A percentile compares a stretch with the other conserved stretches of the same genome.
Evolutionary conservation across 345 rosid genomes (phyloP).

Genomic region (Theobroma cacao): DNA sequence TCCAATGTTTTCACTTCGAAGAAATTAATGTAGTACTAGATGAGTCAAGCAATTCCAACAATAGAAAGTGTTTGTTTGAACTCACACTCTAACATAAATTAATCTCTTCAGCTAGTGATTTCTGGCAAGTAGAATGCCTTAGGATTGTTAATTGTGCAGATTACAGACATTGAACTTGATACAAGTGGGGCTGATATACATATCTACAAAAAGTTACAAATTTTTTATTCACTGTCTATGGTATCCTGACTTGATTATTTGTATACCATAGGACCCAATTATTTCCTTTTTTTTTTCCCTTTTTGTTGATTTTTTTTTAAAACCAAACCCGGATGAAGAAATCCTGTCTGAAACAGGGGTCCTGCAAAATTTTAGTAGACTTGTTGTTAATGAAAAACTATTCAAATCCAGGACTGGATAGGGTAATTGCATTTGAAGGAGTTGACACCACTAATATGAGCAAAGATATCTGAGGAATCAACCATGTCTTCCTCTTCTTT

Average conservation of each 20-base stretch:
- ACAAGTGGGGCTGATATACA: not conserved
- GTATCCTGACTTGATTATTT: conserved; percentile 19
- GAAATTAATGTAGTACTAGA: not conserved
- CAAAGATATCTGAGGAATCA: conserved; percentile 78
- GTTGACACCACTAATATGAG: conserved; percentile 79
- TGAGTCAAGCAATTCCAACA: not conserved
- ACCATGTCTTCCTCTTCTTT: conserved; percentile 72
- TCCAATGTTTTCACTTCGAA: not conserved
- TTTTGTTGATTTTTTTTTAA: not conserved
- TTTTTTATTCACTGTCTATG: conserved; percentile 21
- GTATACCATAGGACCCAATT: conserved; percentile 22
- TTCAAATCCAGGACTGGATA: conserved; percentile 82
- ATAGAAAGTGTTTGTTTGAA: not conserved
- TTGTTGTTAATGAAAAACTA: conserved; percentile 12
- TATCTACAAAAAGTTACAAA: conserved; percentile 30
- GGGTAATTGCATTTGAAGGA: conserved; percentile 88
- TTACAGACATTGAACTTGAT: not conserved
- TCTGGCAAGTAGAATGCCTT: not conserved
- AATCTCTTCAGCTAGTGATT: not conserved
- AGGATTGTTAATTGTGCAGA: not conserved
- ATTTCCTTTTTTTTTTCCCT: not conserved
- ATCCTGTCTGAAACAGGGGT: conserved; percentile 27
- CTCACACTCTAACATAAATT: conserved; percentile 2
- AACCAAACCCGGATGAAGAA: conserved; percentile 8
- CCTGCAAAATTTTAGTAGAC: conserved; percentile 29